phyloP scores from a whole-genome alignment of 371 early-diverging fungal species.

The Umbelopsis sp. region DNA sequence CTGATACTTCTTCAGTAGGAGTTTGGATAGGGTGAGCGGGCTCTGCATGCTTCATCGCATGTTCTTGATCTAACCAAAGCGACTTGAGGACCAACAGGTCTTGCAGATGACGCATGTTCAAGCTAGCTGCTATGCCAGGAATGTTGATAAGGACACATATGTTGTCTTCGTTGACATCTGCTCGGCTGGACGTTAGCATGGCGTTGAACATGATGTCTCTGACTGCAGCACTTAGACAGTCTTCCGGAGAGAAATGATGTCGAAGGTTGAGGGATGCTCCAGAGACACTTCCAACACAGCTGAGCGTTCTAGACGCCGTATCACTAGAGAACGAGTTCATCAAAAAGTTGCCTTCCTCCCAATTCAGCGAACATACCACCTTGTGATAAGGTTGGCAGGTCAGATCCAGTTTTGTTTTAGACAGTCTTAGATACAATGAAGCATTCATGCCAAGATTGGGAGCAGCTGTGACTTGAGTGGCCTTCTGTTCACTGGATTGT shows the following conservation, averaged over 20 bases:
- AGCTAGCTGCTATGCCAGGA: slow-evolving; percentile 52
- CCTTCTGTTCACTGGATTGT: slow-evolving; percentile 49
- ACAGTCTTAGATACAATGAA: slow-evolving; percentile 58
- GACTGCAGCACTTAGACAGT: slow-evolving; percentile 69
- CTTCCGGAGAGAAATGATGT: slow-evolving; percentile 84
- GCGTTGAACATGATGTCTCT: slow-evolving; percentile 64
- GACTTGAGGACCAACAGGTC: slow-evolving; percentile 72
- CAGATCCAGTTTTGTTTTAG: slow-evolving; percentile 71
- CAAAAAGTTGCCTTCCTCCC: slow-evolving; percentile 76
- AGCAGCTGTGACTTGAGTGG: slow-evolving; percentile 23
- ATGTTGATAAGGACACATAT: slow-evolving; percentile 65
- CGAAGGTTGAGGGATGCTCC: slow-evolving; percentile 68
- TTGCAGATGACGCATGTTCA: slow-evolving; percentile 82
- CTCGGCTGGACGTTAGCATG: slow-evolving; percentile 54
- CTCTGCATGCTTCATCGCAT: not conserved
- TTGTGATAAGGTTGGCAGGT: slow-evolving; percentile 82
- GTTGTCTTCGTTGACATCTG: slow-evolving; percentile 46
- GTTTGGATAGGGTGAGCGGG: not conserved
- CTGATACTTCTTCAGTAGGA: slow-evolving; percentile 12
- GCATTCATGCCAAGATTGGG: slow-evolving; percentile 29
- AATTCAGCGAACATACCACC: slow-evolving; percentile 70
- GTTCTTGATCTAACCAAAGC: slow-evolving; percentile 66
- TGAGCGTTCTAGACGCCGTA: slow-evolving; percentile 53
- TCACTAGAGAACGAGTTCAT: slow-evolving; percentile 55
- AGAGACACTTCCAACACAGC: slow-evolving; percentile 63